These are phyloP conservation scores for Erodium texanum DNA, from an alignment of 441 rosid genomes.

Conservation along the genomic window DNA sequence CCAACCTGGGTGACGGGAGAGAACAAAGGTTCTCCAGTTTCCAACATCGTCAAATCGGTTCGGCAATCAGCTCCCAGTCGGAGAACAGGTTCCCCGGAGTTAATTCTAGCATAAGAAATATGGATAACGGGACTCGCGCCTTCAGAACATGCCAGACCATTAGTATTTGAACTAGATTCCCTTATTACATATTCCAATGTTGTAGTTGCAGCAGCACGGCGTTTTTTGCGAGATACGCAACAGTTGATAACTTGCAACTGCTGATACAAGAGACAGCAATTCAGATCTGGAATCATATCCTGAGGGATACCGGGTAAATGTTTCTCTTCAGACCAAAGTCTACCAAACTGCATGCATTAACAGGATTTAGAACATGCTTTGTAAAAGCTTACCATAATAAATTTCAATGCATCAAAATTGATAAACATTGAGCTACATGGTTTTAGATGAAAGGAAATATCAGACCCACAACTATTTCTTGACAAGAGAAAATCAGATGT, in stretches of 20 bases:
- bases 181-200: conserved; percentile 59
- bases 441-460: neutral
- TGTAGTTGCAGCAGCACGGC: conserved; percentile 42
- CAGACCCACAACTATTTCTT: neutral
- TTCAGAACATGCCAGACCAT: conserved; percentile 31
- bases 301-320: conserved; percentile 67
- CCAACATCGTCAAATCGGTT: conserved; percentile 69
- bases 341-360: conserved; percentile 52
- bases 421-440: neutral
- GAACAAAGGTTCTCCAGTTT: conserved; percentile 85
- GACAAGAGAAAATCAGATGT: neutral
- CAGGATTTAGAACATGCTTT: conserved; percentile 13
- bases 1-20: conserved; percentile 79
- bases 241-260: conserved; percentile 87
- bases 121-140: conserved; percentile 23
- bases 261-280: conserved; percentile 79
- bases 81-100: conserved; percentile 60
- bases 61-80: conserved; percentile 57
- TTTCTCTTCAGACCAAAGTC: conserved; percentile 71
- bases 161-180: conserved; percentile 35
- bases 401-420: conserved; percentile 6
- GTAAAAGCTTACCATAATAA: conserved; percentile 16
- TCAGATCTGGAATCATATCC: conserved; percentile 65
- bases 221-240: conserved; percentile 76
- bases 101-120: conserved; percentile 51